Evolutionary conservation across 2,329 filamentous ascomycete genomes (phyloP).

Genomic region (Exserohilum rostratum): DNA sequence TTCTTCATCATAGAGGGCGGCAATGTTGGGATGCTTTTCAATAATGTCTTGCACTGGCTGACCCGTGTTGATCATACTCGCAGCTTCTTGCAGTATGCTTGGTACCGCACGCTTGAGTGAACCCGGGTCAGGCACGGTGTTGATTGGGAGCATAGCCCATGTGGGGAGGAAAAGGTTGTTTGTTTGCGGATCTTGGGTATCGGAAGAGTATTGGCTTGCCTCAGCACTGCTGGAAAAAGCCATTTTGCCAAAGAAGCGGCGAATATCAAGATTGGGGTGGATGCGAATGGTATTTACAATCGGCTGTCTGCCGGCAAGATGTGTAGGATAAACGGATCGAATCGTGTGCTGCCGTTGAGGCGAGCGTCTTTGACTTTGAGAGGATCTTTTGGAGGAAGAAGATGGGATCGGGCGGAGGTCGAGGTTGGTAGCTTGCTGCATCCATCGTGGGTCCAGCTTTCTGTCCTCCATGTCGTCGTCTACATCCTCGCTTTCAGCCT

Average conservation of each 20-base stretch:
- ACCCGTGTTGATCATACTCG: slow-evolving; percentile 19
- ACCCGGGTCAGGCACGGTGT: slow-evolving; percentile 26
- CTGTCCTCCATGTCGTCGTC: slow-evolving; percentile 9
- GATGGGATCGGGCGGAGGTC: slow-evolving; percentile 1
- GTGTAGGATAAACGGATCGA: slow-evolving; percentile 26
- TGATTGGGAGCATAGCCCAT: slow-evolving; percentile 35
- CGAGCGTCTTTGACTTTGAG: slow-evolving; percentile 12
- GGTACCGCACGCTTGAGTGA: slow-evolving; percentile 19
- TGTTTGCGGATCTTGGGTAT: slow-evolving; percentile 15
- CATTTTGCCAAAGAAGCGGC: slow-evolving; percentile 26
- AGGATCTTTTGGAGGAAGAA: slow-evolving; percentile 15
- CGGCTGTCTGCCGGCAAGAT: slow-evolving; percentile 24
- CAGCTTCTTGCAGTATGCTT: slow-evolving; percentile 19
- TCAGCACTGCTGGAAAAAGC: slow-evolving; percentile 19
- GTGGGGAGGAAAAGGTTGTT: slow-evolving; percentile 29
- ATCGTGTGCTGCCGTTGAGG: slow-evolving; percentile 10
- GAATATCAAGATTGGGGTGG: slow-evolving; percentile 29
- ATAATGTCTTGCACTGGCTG: slow-evolving; percentile 17
- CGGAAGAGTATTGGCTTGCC: slow-evolving; percentile 16
- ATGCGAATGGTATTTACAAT: slow-evolving; percentile 29
- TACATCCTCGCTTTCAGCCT: slow-evolving; percentile 14
- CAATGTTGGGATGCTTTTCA: slow-evolving; percentile 30
- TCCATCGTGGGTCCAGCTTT: slow-evolving; percentile 21
- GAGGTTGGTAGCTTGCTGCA: slow-evolving; percentile 5
- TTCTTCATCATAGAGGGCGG: slow-evolving; percentile 27